Base-by-base conservation (phyloP, 257 asterid genomes). In the Solanum sejunctum region DNA sequence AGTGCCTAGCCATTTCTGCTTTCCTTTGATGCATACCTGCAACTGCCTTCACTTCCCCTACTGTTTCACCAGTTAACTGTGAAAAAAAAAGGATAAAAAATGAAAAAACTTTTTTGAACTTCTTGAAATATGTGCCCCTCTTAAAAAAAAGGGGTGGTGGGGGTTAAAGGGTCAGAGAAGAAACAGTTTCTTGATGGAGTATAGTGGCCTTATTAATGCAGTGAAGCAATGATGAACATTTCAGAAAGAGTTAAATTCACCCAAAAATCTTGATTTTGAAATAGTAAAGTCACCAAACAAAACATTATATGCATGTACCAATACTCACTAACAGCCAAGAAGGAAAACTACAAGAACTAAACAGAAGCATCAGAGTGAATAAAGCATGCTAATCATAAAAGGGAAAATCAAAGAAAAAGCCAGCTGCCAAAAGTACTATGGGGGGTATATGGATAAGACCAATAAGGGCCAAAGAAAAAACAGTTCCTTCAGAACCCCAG, bases 1-100 rank as follows among this genome's bases (percentile, higher is more conserved):
- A 96, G 80, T 96, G 97, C 90, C 87, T 93, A 85, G 97, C 95
- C 99, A 96, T 96, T 87, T 96, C 98, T 51, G 99, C 99, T 91
- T 96, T 96, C 90, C 99, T 93, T 92, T 96, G 98, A 85, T 96
- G 99, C 99, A 96, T 96, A 88, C 88, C 97, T 87, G 98, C 95
- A 86, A 96, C 99, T 84, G 97, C 99, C 92, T 93, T 96, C 94
- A 96, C 98, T 93, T 96, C 98, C 80, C 99, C 99, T 88, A 96
- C 98, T 86, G 98, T 95, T 89, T 87, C 92, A 83, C 99, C 99
- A 89, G 98, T 96, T 93, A 96, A 91, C 98, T 96, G 97, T 91
- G 86, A 71, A 85, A 85, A 87, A 10, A 71, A 85, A 55, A 81
- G 51, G 49, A 73, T 13, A 80, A 81, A 87, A 80, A 66, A 61